phyloP scores from a whole-genome alignment of 2,329 filamentous ascomycete genomes.

The Leptographium galeiforme region DNA sequence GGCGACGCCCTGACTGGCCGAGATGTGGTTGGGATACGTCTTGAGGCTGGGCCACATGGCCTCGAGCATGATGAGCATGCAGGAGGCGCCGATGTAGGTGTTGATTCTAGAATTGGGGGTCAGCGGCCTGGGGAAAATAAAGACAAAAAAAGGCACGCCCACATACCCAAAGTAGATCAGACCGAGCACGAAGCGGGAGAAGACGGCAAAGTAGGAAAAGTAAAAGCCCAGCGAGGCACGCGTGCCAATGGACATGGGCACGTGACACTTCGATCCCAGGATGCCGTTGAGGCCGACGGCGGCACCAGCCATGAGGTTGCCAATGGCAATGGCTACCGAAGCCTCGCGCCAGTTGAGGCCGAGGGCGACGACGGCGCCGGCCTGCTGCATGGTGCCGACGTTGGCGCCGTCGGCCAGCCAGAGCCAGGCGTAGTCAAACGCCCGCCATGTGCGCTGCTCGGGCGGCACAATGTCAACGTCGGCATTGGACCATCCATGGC shows the following conservation, averaged over 20 bases:
- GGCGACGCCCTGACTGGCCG: slow-evolving; percentile 19
- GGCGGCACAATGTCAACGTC: slow-evolving; percentile 2
- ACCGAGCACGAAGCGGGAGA: slow-evolving; percentile 19
- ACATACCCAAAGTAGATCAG: slow-evolving; percentile 20
- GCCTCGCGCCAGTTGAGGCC: slow-evolving; percentile 15
- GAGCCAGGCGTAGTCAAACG: slow-evolving; percentile 12
- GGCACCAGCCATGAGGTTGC: slow-evolving; percentile 15
- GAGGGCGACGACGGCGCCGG: slow-evolving; percentile 11
- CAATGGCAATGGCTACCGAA: slow-evolving; percentile 12
- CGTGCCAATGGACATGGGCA: slow-evolving; percentile 23
- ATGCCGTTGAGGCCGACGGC: slow-evolving; percentile 25
- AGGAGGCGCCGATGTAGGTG: slow-evolving; percentile 6
- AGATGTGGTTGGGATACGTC: slow-evolving; percentile 26
- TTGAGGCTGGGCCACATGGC: slow-evolving; percentile 27
- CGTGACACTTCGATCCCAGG: slow-evolving; percentile 22
- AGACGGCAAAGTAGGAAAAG: slow-evolving; percentile 18
- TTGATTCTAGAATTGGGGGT: slow-evolving; percentile 13
- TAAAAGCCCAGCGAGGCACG: slow-evolving; percentile 24
- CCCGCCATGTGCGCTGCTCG: background rate
- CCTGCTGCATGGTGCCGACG: slow-evolving; percentile 15
- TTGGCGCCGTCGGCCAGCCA: slow-evolving; percentile 14
- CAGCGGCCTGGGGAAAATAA: too few relatives aligned
- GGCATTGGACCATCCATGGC: slow-evolving; percentile 3
- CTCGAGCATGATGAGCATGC: slow-evolving; percentile 18
- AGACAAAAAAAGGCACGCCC: too few relatives aligned